Conservation (phyloP, 2,329 filamentous ascomycete species). For the Aspergillus quadrilineatus region DNA sequence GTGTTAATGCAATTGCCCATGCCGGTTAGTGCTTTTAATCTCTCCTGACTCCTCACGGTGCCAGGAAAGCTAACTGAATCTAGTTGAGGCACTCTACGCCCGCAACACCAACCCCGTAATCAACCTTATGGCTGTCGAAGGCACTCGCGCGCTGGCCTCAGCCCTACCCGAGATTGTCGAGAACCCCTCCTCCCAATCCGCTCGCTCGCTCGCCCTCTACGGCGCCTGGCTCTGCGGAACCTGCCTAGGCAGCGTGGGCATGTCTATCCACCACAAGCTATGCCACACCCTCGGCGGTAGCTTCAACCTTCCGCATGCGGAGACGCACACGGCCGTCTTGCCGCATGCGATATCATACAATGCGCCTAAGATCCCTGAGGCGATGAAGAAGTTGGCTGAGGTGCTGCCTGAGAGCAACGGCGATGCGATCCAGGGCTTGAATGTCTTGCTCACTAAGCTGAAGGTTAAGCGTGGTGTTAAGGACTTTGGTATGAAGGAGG, state of each 20-base stretch:
- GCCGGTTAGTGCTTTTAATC: conserved; percentile 41
- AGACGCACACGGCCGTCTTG: conserved; percentile 64
- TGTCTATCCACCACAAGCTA: conserved; percentile 67
- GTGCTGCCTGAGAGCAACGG: conserved; percentile 58
- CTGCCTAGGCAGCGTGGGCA: conserved; percentile 59
- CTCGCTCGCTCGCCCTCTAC: conserved; percentile 57
- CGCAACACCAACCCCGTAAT: conserved; percentile 62
- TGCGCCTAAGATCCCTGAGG: conserved; percentile 53
- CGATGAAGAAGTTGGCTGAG: conserved; percentile 54
- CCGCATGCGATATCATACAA: conserved; percentile 66
- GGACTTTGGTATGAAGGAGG: conserved; percentile 60
- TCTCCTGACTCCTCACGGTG: background rate
- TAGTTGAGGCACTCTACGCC: conserved; percentile 64
- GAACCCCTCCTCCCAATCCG: conserved; percentile 45
- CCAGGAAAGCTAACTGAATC: background rate
- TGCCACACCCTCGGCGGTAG: conserved; percentile 65
- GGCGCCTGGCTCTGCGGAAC: conserved; percentile 65
- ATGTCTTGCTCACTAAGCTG: conserved; percentile 55
- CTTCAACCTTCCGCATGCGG: conserved; percentile 64
- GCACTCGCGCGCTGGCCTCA: conserved; percentile 53
- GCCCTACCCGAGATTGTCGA: conserved; percentile 55
- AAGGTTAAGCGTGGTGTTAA: conserved; percentile 55
- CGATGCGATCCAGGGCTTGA: conserved; percentile 59
- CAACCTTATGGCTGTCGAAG: conserved; percentile 58
- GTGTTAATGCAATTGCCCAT: conserved; percentile 66